These are phyloP conservation scores for Salix viminalis DNA, from an alignment of 345 rosid genomes.

Conservation along the genomic window DNA sequence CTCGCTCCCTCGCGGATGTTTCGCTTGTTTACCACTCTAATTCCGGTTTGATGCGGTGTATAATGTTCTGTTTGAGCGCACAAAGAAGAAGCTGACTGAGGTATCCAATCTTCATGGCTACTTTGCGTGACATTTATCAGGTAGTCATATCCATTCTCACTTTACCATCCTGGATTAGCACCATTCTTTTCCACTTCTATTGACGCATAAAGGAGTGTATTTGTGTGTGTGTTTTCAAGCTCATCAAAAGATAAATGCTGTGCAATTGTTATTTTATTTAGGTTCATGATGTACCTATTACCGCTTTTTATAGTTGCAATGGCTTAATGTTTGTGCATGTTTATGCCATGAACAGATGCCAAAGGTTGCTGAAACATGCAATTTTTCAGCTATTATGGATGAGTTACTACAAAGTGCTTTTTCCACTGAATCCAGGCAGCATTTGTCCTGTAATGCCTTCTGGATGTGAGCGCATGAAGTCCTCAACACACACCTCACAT, in stretches of 20 bases:
- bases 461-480: slow-evolving; percentile 40
- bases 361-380: slow-evolving; percentile 75
- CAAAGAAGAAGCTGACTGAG: slow-evolving; percentile 72
- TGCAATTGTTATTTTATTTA: background rate
- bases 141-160: slow-evolving; percentile 19
- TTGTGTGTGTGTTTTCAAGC: background rate
- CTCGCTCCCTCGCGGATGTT: slow-evolving; percentile 57
- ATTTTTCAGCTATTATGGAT: slow-evolving; percentile 60
- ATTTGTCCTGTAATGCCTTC: slow-evolving; percentile 59
- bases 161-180: background rate
- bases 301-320: background rate
- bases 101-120: slow-evolving; percentile 64
- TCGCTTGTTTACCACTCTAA: slow-evolving; percentile 80
- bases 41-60: slow-evolving; percentile 78
- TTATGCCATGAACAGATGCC: slow-evolving; percentile 45
- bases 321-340: background rate
- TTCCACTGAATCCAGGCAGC: slow-evolving; percentile 79
- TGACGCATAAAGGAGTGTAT: background rate
- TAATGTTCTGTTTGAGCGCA: slow-evolving; percentile 76
- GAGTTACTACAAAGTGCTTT: slow-evolving; percentile 75
- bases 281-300: background rate
- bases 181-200: background rate
- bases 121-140: slow-evolving; percentile 76
- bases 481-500: slow-evolving; percentile 49
- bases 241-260: background rate